A percentile compares a stretch with the other conserved stretches of the same genome.
phyloP scores from a whole-genome alignment of 23 red algal species.

The Agarophyton chilense region DNA sequence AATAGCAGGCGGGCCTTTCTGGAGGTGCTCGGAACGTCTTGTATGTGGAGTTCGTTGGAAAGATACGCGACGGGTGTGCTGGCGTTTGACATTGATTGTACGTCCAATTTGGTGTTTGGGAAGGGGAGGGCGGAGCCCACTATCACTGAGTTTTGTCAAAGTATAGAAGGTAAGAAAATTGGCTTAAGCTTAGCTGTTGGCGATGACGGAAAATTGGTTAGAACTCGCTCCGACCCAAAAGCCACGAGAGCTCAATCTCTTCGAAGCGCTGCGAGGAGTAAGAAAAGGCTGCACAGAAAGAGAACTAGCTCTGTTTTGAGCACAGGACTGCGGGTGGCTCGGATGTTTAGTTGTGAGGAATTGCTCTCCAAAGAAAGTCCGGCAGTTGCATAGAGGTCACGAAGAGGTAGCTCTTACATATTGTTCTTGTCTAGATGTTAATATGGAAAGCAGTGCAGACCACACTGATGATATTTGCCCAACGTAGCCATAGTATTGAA shows the following conservation, averaged over 20 bases:
- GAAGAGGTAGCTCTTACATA: background rate
- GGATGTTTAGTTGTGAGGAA: constrained; percentile 22
- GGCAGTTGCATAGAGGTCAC: constrained; percentile 11
- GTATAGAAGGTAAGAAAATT: constrained; percentile 58
- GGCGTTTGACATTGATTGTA: constrained; percentile 63
- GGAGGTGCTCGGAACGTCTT: constrained; percentile 62
- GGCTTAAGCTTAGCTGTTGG: constrained; percentile 36
- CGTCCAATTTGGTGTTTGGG: constrained; percentile 57
- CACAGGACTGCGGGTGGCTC: constrained; percentile 5
- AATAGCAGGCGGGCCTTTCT: constrained; percentile 30
- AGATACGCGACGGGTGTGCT: constrained; percentile 50
- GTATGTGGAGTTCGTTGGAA: constrained; percentile 62
- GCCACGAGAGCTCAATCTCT: constrained; percentile 43
- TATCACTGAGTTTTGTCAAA: constrained; percentile 49
- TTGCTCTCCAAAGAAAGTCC: background rate
- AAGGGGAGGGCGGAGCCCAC: constrained; percentile 41
- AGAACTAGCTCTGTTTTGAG: constrained; percentile 49
- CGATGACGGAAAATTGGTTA: background rate
- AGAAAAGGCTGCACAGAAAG: constrained; percentile 44
- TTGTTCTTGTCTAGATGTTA: constrained; percentile 11
- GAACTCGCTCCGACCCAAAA: constrained; percentile 31
- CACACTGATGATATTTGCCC: too few relatives aligned
- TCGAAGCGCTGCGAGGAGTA: constrained; percentile 4
- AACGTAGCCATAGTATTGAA: too few relatives aligned
- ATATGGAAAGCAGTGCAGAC: background rate